These are phyloP conservation scores for Claviceps sp. DNA, from an alignment of 2,329 filamentous ascomycete species.

Conservation along the genomic window DNA sequence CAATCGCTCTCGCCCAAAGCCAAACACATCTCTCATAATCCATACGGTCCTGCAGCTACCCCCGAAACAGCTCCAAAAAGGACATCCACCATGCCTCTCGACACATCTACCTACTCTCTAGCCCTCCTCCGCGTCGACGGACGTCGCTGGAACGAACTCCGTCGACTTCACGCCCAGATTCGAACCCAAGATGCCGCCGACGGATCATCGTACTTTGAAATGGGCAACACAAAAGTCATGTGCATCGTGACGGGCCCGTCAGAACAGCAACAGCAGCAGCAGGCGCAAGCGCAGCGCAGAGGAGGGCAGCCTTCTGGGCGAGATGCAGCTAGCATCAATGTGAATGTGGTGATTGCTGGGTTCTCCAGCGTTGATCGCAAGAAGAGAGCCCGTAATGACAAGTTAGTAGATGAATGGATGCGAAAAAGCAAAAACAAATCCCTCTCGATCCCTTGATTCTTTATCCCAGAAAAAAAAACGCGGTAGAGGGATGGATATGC, in stretches of 20 bases:
- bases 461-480: background rate
- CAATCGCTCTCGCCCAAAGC: background rate
- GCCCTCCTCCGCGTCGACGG: constrained; percentile 73
- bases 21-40: background rate
- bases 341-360: constrained; percentile 74
- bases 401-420: constrained; percentile 37
- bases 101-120: constrained; percentile 82
- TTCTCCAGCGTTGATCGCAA: constrained; percentile 82
- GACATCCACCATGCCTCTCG: constrained; percentile 63
- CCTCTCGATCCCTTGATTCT: no score
- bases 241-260: constrained; percentile 80
- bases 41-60: background rate
- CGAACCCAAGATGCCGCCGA: constrained; percentile 86
- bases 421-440: background rate
- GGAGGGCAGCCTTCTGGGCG: constrained; percentile 32
- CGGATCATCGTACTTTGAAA: constrained; percentile 85
- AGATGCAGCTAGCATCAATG: constrained; percentile 47
- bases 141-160: constrained; percentile 93
- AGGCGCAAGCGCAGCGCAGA: constrained; percentile 32
- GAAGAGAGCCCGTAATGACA: constrained; percentile 61
- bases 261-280: constrained; percentile 53
- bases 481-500: background rate
- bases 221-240: constrained; percentile 95
- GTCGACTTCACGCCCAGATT: constrained; percentile 76
- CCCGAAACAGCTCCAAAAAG: background rate